phyloP scores from a whole-genome alignment of 75 land plant genomes.

The Selaginella tamariscina region DNA sequence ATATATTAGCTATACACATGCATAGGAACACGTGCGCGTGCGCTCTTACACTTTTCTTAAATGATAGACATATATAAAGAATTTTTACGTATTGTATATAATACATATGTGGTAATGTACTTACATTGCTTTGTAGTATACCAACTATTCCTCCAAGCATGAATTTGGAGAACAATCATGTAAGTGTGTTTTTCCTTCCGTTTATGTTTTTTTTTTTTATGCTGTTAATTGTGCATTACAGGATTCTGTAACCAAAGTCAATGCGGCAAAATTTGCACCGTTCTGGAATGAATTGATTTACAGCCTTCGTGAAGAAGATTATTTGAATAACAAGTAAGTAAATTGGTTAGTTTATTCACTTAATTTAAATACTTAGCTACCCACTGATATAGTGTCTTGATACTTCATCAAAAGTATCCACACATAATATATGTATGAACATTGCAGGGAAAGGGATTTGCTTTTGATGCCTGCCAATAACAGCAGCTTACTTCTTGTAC shows the following conservation, averaged over 20 bases:
- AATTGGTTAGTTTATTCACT: neutral
- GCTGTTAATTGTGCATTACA: too few species aligned
- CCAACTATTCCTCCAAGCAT: neutral
- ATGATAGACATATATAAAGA: too few species aligned
- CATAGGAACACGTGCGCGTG: too few species aligned
- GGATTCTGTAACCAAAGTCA: constrained; percentile 15
- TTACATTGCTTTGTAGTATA: neutral
- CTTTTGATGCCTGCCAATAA: constrained; percentile 59
- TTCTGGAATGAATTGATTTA: constrained; percentile 91
- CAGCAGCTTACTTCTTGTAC: constrained; percentile 52
- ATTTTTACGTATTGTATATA: too few species aligned
- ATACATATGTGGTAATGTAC: neutral
- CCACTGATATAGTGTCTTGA: neutral
- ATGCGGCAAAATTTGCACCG: constrained; percentile 74
- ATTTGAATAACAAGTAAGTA: constrained; percentile 62
- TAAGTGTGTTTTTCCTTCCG: neutral
- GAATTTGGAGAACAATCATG: neutral
- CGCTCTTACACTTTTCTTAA: too few species aligned
- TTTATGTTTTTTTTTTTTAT: neutral
- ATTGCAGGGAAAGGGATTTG: constrained; percentile 73
- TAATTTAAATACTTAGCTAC: neutral
- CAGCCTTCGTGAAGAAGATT: constrained; percentile 89
- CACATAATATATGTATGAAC: neutral
- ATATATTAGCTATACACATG: too few species aligned
- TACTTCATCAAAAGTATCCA: neutral